Evolutionary conservation across 2,329 filamentous ascomycete species (phyloP).

Genomic region (Scedosporium dehoogii): DNA sequence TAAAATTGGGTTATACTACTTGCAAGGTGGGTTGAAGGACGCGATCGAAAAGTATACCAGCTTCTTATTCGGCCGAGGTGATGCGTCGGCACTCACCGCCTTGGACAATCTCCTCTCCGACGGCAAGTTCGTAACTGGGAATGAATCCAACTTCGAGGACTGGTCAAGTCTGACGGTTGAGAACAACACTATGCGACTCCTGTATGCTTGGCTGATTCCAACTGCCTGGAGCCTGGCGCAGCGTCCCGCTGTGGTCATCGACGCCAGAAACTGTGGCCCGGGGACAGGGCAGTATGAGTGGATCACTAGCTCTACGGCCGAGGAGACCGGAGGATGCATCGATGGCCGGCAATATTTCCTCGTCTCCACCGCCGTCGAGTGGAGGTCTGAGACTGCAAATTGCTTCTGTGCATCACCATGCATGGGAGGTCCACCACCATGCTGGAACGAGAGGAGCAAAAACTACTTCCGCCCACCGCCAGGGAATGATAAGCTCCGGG

Average conservation of each 20-base stretch:
- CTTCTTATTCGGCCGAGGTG: not conserved
- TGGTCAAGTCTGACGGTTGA: not conserved
- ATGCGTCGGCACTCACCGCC: not conserved
- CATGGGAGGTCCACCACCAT: not conserved
- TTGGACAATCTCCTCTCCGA: not conserved
- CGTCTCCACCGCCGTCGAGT: not conserved
- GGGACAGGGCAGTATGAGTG: not conserved
- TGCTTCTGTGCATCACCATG: not conserved
- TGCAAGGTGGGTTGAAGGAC: not conserved
- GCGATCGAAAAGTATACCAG: not conserved
- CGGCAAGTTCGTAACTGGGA: not conserved
- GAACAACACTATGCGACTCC: not conserved
- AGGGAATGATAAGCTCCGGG: not conserved
- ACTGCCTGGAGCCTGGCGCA: not conserved
- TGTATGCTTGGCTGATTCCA: not conserved
- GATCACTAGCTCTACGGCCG: not conserved
- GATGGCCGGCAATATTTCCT: not conserved
- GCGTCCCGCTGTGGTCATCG: not conserved
- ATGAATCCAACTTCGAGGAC: not conserved
- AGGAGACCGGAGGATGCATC: not conserved
- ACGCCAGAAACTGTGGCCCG: not conserved
- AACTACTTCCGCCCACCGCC: not conserved
- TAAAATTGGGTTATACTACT: not conserved
- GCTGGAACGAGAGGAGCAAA: not conserved
- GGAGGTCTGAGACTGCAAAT: not conserved